A percentile compares a stretch with the other conserved stretches of the same genome.
These are phyloP conservation scores for Penicillium simplicissimum DNA, from an alignment of 495 filamentous ascomycete species.

Conservation along the genomic window DNA sequence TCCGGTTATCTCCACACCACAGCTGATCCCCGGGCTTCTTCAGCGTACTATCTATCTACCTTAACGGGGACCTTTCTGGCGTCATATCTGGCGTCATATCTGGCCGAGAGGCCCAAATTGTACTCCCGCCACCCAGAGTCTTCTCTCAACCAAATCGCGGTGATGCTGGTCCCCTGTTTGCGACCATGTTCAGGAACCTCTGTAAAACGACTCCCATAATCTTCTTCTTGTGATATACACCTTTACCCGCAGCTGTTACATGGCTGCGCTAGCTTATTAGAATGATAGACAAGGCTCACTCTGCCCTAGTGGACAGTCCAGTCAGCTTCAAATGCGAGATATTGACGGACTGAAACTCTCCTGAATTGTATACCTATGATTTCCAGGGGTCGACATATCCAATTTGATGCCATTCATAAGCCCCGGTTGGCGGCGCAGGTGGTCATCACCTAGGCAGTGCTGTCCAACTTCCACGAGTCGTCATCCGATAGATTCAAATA, in stretches of 20 bases:
- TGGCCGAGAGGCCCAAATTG: neutral
- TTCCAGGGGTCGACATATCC: too few species aligned
- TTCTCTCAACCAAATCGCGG: neutral
- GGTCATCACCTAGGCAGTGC: too few species aligned
- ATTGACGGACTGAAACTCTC: neutral
- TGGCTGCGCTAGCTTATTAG: neutral
- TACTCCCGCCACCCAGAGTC: neutral
- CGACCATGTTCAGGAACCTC: slow-evolving; percentile 18
- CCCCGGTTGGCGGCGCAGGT: too few species aligned
- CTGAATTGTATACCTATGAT: neutral
- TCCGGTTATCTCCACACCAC: neutral
- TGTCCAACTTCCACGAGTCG: too few species aligned
- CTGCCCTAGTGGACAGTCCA: neutral
- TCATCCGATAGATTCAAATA: too few species aligned
- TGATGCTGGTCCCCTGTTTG: neutral
- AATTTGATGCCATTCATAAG: too few species aligned
- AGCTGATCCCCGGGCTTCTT: neutral
- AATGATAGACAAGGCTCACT: neutral
- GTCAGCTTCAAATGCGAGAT: neutral
- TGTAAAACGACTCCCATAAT: slow-evolving; percentile 22
- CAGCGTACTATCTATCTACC: neutral
- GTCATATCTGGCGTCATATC: neutral
- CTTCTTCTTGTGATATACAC: slow-evolving; percentile 19
- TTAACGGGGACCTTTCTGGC: neutral
- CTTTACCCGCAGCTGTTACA: neutral